Evolutionary conservation across 2,329 filamentous ascomycete genomes (phyloP), one percentile per base, ranked within the genome.

Genomic region (Calonectria multiphialidica): DNA sequence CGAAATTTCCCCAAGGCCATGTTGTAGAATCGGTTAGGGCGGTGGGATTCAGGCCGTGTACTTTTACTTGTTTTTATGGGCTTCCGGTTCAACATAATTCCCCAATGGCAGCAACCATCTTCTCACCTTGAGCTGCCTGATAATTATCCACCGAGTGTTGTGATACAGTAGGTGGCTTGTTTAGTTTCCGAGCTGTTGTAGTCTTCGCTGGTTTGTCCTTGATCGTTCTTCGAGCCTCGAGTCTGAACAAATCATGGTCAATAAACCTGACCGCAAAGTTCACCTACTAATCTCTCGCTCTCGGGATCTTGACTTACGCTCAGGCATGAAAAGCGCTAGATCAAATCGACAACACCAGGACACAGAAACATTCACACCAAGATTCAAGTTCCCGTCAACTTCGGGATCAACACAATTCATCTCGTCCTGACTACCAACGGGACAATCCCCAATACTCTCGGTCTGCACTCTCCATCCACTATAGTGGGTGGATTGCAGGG

Each of bases 1-100:
- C 94, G 93, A 83, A 89, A 91, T 76, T 96, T 98, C 87, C 95
- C 95, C 35, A 96, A 96, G 86, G 91, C 93, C 30, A 95, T 94
- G 89, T 82, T 97, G 82, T 97, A 91, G 69, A 61, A 47, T 4
- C 12, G 25, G 21, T 42, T 45, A n/a, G 16, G 25, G 50, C 7
- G 23, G 4, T 67, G 21, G 57, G 10, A 12, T 64, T 25, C 23
- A 49, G 40, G 42, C n/a, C 40, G 23, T 74, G 70, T 75, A 72
- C n/a, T 74, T 68, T 49, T 75, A 64, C 28, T 40, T 16, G 40
- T 50, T 18, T 25, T 30, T 44, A 18, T 25, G 45, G 66, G 70
- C 53, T 64, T 45, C 40, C 25, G 40, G 42, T 59, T 25, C n/a
- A 59, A 37, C 37, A 40, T 40, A 23, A 40, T 5, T 59, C 21